These are phyloP conservation scores for Melanogaster broomeanus DNA, from an alignment of 768 basidiomycete genomes.

Conservation along the genomic window DNA sequence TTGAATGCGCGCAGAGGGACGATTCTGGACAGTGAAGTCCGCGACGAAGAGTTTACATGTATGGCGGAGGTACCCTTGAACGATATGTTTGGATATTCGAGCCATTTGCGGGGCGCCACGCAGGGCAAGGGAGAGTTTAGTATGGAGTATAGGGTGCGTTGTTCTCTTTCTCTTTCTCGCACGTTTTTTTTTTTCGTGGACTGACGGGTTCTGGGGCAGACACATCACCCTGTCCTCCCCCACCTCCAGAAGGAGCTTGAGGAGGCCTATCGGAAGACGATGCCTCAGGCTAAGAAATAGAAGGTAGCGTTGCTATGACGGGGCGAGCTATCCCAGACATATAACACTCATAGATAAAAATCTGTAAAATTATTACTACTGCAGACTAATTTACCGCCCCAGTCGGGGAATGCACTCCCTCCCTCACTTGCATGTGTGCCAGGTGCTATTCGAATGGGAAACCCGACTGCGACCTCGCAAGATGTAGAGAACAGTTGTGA, in stretches of 20 bases:
- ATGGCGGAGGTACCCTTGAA: constrained; percentile 91
- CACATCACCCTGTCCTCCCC: constrained; percentile 81
- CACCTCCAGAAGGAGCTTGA: constrained; percentile 87
- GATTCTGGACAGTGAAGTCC: constrained; percentile 93
- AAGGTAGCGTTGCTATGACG: constrained; percentile 2
- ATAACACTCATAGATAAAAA: no score
- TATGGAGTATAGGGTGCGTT: constrained; percentile 74
- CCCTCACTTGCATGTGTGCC: no score
- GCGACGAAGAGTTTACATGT: constrained; percentile 95
- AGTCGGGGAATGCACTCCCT: no score
- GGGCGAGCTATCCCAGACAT: no score
- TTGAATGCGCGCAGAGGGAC: constrained; percentile 91
- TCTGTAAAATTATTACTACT: no score
- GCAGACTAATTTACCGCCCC: no score
- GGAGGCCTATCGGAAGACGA: constrained; percentile 81
- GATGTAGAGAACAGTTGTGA: no score
- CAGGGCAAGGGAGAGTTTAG: constrained; percentile 95
- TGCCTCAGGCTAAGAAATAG: constrained; percentile 73
- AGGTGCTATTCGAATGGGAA: no score
- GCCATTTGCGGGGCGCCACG: constrained; percentile 87
- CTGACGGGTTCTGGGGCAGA: constrained; percentile 38
- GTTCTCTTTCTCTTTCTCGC: not conserved
- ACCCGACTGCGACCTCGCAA: no score
- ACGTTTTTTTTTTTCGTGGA: not conserved
- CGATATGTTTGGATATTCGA: constrained; percentile 99